Percentiles rank a stretch among this genome's conserved stretches.
phyloP scores from a whole-genome alignment of 345 rosid genomes.

The Pugionium cornutum region DNA sequence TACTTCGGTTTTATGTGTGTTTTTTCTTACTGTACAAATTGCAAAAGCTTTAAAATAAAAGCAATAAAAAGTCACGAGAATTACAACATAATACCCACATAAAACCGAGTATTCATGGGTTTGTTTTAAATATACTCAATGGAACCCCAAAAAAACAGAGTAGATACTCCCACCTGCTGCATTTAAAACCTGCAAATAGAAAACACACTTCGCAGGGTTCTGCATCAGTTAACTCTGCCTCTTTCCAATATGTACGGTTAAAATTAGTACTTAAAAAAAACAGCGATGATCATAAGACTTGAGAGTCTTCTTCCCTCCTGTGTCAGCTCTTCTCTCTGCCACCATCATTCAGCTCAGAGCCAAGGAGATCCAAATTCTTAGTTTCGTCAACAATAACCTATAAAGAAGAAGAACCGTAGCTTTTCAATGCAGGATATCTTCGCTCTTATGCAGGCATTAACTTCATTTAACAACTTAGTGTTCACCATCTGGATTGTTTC shows the following conservation, averaged over 20 bases:
- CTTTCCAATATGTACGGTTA: conserved; percentile 37
- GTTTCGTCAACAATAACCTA: conserved; percentile 31
- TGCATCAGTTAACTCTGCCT: conserved; percentile 41
- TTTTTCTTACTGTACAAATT: conserved; percentile 39
- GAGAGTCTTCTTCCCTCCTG: conserved; percentile 3
- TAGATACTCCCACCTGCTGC: conserved; percentile 36
- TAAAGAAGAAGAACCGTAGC: not conserved
- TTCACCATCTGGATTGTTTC: not conserved
- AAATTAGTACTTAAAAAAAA: conserved; percentile 28
- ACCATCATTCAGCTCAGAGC: conserved; percentile 31
- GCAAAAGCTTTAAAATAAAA: conserved; percentile 30
- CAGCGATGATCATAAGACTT: conserved; percentile 22
- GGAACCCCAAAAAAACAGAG: conserved; percentile 28
- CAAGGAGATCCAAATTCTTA: not conserved
- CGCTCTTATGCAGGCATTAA: no score
- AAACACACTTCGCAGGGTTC: conserved; percentile 38
- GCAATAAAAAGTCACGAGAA: conserved; percentile 29
- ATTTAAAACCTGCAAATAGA: conserved; percentile 39
- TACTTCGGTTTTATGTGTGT: no score
- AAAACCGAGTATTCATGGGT: conserved; percentile 40
- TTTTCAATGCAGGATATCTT: not conserved
- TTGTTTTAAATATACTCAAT: conserved; percentile 23
- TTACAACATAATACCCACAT: conserved; percentile 44
- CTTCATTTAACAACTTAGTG: no score
- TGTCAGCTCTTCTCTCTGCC: conserved; percentile 36